phyloP scores from a whole-genome alignment of 2,329 filamentous ascomycete species.

The Diaporthe sp. region DNA sequence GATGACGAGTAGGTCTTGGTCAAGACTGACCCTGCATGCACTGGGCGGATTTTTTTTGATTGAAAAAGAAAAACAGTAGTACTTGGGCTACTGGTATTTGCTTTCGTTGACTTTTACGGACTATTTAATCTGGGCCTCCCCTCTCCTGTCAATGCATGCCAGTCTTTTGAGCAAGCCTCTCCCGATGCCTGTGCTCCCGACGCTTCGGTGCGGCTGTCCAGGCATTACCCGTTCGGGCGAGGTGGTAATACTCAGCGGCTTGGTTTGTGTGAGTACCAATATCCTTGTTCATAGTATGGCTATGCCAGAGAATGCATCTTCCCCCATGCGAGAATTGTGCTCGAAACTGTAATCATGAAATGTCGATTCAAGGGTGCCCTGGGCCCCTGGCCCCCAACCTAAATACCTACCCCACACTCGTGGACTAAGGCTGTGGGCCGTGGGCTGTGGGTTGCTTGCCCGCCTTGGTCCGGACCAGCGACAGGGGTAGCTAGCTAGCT shows the following conservation, averaged over 20 bases:
- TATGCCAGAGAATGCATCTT: background rate
- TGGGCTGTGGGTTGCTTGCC: background rate
- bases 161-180: background rate
- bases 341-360: background rate
- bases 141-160: background rate
- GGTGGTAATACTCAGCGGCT: background rate
- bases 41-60: background rate
- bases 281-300: background rate
- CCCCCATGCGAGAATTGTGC: background rate
- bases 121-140: background rate
- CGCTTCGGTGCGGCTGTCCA: background rate
- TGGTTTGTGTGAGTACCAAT: background rate
- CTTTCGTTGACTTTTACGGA: background rate
- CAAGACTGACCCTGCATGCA: background rate
- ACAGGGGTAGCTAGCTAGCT: slow-evolving; percentile 26
- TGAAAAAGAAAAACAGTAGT: background rate
- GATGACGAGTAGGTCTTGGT: slow-evolving; percentile 31
- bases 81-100: background rate
- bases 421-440: background rate
- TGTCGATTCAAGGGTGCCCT: background rate
- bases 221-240: background rate
- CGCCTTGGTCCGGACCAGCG: background rate
- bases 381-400: background rate
- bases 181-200: background rate
- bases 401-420: background rate